These are phyloP conservation scores for Neopestalotiopsis rosae DNA, from an alignment of 2,329 filamentous ascomycete genomes.

Conservation along the genomic window DNA sequence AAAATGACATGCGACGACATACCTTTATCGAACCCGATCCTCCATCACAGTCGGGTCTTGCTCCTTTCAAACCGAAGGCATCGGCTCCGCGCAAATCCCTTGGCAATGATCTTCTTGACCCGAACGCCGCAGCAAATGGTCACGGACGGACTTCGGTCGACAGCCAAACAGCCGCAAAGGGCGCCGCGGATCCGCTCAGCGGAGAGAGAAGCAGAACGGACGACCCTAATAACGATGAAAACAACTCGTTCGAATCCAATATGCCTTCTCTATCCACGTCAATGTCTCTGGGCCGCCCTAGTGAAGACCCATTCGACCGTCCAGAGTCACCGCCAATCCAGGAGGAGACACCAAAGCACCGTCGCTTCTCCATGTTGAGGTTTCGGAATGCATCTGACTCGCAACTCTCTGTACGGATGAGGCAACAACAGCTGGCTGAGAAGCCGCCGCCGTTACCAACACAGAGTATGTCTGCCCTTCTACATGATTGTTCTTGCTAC, in stretches of 20 bases:
- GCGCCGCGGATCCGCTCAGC: background rate
- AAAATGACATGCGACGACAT: constrained; percentile 63
- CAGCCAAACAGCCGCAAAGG: constrained; percentile 17
- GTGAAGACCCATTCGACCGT: constrained; percentile 38
- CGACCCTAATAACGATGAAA: constrained; percentile 23
- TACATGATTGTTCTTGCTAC: background rate
- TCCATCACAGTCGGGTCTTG: constrained; percentile 22
- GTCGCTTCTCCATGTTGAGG: constrained; percentile 74
- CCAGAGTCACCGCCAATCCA: constrained; percentile 57
- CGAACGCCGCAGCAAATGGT: constrained; percentile 19
- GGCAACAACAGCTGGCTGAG: constrained; percentile 64
- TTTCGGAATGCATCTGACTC: constrained; percentile 94
- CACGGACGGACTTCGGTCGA: constrained; percentile 16
- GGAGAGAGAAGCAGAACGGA: constrained; percentile 12
- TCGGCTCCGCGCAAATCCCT: constrained; percentile 26
- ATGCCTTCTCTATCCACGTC: constrained; percentile 20
- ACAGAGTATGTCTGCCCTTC: constrained; percentile 52
- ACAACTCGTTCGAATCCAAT: constrained; percentile 28
- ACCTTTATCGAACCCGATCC: constrained; percentile 40
- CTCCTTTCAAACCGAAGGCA: constrained; percentile 21
- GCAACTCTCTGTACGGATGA: constrained; percentile 78
- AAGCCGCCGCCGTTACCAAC: constrained; percentile 61
- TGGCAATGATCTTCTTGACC: constrained; percentile 26
- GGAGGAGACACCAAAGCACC: constrained; percentile 61
- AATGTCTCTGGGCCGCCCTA: constrained; percentile 27